A percentile compares a stretch with the other conserved stretches of the same genome.
Evolutionary conservation across 257 asterid genomes (phyloP).

Genomic region (Ilex aquifolium): DNA sequence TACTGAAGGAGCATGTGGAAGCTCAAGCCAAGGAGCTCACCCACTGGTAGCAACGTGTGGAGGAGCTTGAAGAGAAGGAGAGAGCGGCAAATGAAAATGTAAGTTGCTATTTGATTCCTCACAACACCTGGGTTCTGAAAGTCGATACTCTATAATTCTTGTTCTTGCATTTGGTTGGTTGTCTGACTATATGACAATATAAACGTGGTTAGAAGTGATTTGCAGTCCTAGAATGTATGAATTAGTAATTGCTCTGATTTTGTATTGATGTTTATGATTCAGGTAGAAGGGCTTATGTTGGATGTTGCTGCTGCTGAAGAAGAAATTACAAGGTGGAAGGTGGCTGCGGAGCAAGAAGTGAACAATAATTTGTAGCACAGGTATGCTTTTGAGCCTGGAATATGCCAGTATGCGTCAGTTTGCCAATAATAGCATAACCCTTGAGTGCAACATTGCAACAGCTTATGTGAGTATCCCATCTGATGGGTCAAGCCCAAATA

Average conservation of each 20-base stretch:
- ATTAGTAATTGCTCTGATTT: no score
- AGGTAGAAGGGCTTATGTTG: slow-evolving; percentile 98
- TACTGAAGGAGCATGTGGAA: slow-evolving; percentile 64
- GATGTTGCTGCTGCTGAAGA: slow-evolving; percentile 88
- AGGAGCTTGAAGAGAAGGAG: slow-evolving; percentile 91
- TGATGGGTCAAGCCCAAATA: no score
- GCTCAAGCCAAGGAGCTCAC: slow-evolving; percentile 75
- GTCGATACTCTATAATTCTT: no score
- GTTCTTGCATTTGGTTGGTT: no score
- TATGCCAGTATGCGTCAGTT: no score
- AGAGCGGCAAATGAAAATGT: slow-evolving; percentile 94
- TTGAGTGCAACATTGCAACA: no score
- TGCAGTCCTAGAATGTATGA: no score
- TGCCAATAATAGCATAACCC: no score
- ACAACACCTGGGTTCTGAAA: no score
- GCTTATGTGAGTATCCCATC: no score
- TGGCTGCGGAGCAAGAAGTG: slow-evolving; percentile 98
- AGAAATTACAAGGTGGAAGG: slow-evolving; percentile 92
- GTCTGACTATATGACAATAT: no score
- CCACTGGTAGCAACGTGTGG: slow-evolving; percentile 66
- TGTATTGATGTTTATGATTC: slow-evolving; percentile 10
- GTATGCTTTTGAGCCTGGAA: slow-evolving; percentile 20
- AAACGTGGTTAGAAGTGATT: no score
- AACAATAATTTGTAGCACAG: slow-evolving; percentile 69
- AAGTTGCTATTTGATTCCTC: slow-evolving; percentile 10